Evolutionary conservation across 768 basidiomycete species (phyloP).

Genomic region (Podaxis sp.): DNA sequence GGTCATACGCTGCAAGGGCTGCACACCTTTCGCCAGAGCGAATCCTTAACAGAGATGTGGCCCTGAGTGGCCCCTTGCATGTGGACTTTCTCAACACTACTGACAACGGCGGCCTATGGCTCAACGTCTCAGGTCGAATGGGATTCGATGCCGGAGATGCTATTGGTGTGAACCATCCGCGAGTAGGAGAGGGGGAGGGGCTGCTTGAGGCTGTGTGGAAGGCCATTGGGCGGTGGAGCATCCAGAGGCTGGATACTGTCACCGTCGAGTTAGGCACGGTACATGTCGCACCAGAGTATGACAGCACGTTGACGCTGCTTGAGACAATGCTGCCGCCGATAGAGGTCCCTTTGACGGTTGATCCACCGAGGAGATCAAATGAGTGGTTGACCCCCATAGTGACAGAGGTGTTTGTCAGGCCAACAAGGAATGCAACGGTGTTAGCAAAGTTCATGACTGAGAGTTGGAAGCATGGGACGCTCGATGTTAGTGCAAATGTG

Average conservation of each 20-base stretch:
- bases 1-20: slow-evolving; percentile 59
- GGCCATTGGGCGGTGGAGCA: slow-evolving; percentile 62
- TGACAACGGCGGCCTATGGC: slow-evolving; percentile 50
- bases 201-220: slow-evolving; percentile 53
- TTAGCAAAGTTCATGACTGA: slow-evolving; percentile 49
- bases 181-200: slow-evolving; percentile 30
- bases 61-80: slow-evolving; percentile 55
- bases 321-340: slow-evolving; percentile 44
- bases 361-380: slow-evolving; percentile 42
- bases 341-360: slow-evolving; percentile 49
- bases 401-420: slow-evolving; percentile 43
- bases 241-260: slow-evolving; percentile 50
- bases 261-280: slow-evolving; percentile 52
- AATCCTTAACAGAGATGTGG: slow-evolving; percentile 49
- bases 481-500: slow-evolving; percentile 40
- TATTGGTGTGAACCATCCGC: slow-evolving; percentile 47
- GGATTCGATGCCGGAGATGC: slow-evolving; percentile 67
- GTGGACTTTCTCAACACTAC: slow-evolving; percentile 63
- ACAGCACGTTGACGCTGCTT: slow-evolving; percentile 38
- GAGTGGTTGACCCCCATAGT: slow-evolving; percentile 58
- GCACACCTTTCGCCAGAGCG: slow-evolving; percentile 52
- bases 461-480: slow-evolving; percentile 51
- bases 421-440: slow-evolving; percentile 46
- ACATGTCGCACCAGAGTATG: slow-evolving; percentile 39
- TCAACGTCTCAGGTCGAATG: slow-evolving; percentile 50